Base-by-base conservation (phyloP, 352 stramenopile genomes). In the Elongisporangium senticosum region DNA sequence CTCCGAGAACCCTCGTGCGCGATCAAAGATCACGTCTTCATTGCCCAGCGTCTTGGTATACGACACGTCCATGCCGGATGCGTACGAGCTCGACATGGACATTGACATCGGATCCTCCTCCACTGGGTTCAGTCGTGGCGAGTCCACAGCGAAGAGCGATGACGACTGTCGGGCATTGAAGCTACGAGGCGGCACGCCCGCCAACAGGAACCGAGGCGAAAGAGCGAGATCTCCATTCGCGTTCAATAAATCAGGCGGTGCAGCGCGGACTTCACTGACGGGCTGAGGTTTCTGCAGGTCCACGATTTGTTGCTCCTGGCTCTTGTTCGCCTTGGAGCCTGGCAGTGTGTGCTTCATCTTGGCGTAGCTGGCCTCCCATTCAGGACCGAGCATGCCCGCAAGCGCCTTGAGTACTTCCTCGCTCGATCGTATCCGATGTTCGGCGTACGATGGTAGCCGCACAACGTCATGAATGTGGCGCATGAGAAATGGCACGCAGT, bases 401-500 rank as follows among this genome's bases (percentile, higher is more conserved):
- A 96, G 71, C 19, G 84, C 85, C 66, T 92, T 90, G 14, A 96
- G 56, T 11, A 96, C 83, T 56, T 96, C 86, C 59, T 94, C 83
- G 33, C 75, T 91, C 49, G 84, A 84, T 51, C 83, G 76, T 63
- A 94, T 77, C 62, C 84, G 87, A 60, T 94, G 81, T 48, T 88
- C 75, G 22, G 75, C 69, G 57, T 82, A 95, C 23, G 82, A 83
- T 48, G 80, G 75, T 5, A 95, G 63, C 3, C 83, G 79, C 39
- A 93, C 86, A 3, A 96, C 70, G 24, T 90, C 83, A 61, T 93
- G 86, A 53, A 96, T 94, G 69, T 94, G 84, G 21, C 77, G 79
- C 73, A 96, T 87, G 52, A 96, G 67, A 60, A 90, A 96, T 40
- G 86, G 80, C 54, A 96, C 72, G 49, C 83, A 93, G 57, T 91